Evolutionary conservation across 768 basidiomycete genomes (phyloP), one percentile per base, ranked within the genome.

Genomic region (Pleurotus citrinopileatus): DNA sequence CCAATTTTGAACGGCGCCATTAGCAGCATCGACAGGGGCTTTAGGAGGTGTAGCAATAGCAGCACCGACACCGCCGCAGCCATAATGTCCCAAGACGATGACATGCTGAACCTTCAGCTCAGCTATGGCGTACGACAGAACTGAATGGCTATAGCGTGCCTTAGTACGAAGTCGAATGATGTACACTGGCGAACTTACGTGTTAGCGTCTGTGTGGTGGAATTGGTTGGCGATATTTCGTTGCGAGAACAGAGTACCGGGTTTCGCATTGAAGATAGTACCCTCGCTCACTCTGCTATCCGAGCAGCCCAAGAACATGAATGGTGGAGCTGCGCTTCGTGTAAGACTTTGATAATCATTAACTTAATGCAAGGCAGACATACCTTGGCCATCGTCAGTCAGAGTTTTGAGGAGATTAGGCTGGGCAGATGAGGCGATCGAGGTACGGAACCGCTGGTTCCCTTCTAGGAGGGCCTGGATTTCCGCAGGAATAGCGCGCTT

Each of bases 81-180:
- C 74, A 45, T 76, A 76, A 56, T 76, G 73, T 0, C 73, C 74
- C 70, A 76, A 71, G 12, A 76, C 70, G 43, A 76, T 67, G 45
- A 76, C 62, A 42, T 76, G 73, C 44, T 69, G 63, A 12, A 76
- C 73, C 3, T 64, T 63, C 10, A 75, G 63, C 15, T 61, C 61
- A 15, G 68, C 59, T 15, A 75, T 69, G 8, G 71, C 74, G 42
- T 73, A 76, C 0, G 70, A 65, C n/a, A 75, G 64, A 13, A 71
- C 69, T 2, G 73, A 60, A 50, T 66, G 65, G 13, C 70, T 71
- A 40, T 26, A 5, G 6, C 10, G 13, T 19, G 34, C 42, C 26
- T 22, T 10, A 23, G 17, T 19, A 13, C 12, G 15, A 36, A 5
- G 29, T 34, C 3, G 4, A 26, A 10, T 20, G 5, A 19, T 8